Percentiles rank a stretch among this genome's conserved stretches.
phyloP scores from a whole-genome alignment of 176 grass and related monocot species.

The Avena sativa region DNA sequence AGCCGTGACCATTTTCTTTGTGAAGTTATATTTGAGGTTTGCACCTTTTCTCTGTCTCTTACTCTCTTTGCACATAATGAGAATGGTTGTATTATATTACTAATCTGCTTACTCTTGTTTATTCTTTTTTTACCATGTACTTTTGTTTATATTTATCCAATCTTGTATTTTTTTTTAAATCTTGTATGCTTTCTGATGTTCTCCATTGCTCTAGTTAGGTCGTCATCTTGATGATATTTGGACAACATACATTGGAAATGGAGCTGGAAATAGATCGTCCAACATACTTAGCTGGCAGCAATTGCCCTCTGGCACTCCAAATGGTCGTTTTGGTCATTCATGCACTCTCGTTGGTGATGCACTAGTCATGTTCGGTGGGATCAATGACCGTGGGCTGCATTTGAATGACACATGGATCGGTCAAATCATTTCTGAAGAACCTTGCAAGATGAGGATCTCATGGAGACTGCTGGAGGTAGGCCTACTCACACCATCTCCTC shows the following conservation, averaged over 20 bases:
- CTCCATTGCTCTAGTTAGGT: slow-evolving; percentile 73
- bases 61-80: slow-evolving; percentile 7
- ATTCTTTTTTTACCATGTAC: not conserved
- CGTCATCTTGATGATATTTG: slow-evolving; percentile 96
- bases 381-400: slow-evolving; percentile 76
- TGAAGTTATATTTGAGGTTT: slow-evolving; percentile 9
- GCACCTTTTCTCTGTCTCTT: not conserved
- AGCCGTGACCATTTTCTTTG: slow-evolving; percentile 11
- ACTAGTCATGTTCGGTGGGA: slow-evolving; percentile 88
- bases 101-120: slow-evolving; percentile 16
- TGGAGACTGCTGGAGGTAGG: slow-evolving; percentile 83
- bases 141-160: slow-evolving; percentile 30
- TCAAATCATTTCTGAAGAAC: slow-evolving; percentile 61
- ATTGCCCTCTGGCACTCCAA: slow-evolving; percentile 75
- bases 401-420: slow-evolving; percentile 93
- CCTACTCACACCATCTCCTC: slow-evolving; percentile 60
- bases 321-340: slow-evolving; percentile 92
- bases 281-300: slow-evolving; percentile 70
- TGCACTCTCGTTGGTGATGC: slow-evolving; percentile 62
- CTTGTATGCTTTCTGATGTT: slow-evolving; percentile 36
- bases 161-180: not conserved
- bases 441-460: slow-evolving; percentile 54
- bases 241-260: slow-evolving; percentile 86
- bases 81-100: slow-evolving; percentile 21
- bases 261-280: slow-evolving; percentile 57